Evolutionary conservation across 2,329 filamentous ascomycete species (phyloP), one percentile per base, ranked within the genome.

Genomic region (Pestalotiopsis sp.): DNA sequence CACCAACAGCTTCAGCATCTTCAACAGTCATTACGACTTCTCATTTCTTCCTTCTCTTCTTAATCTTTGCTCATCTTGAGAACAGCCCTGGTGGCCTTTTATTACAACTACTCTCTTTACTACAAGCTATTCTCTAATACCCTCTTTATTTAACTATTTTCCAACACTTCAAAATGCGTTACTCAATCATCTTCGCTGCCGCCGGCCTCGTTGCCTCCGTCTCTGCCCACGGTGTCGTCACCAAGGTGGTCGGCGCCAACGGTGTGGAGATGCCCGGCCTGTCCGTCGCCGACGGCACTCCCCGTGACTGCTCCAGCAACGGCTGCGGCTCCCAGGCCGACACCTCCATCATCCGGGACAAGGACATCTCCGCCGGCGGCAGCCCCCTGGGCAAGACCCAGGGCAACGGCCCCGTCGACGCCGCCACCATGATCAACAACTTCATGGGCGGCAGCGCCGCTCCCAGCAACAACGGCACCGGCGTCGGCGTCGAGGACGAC

Each of bases 331-430:
- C 90, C n/a, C 86, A 92, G 77, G 88, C 86, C 69, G 90, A 92
- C 76, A 92, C 90, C n/a, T 84, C 90, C 78, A 91, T 92, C 82
- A 91, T 92, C 79, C 87, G 90, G 49, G 80, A 86, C 70, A 79
- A 82, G 13, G 90, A 92, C 80, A 84, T 92, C 68, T 80, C 81
- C 52, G 85, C 81, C 63, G 82, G 80, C 74, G 82, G 85, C 73
- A 88, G 83, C 41, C 83, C 90, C 65, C 85, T 92, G n/a, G 90
- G 90, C 73, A 87, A 88, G 72, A 92, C 90, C 66, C 79, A 88
- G 75, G 87, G 84, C 69, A 86, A 85, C 66, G 89, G 90, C 17
- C 83, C 87, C 68, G 84, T 92, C 70, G 83, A 89, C 70, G 85
- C 90, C 36, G 81, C 82, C 23, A 81, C 81, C 73, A 88, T 89